Evolutionary conservation across 2,329 filamentous ascomycete species (phyloP), one percentile per base, ranked within the genome.

Genomic region (Xylaria sp.): DNA sequence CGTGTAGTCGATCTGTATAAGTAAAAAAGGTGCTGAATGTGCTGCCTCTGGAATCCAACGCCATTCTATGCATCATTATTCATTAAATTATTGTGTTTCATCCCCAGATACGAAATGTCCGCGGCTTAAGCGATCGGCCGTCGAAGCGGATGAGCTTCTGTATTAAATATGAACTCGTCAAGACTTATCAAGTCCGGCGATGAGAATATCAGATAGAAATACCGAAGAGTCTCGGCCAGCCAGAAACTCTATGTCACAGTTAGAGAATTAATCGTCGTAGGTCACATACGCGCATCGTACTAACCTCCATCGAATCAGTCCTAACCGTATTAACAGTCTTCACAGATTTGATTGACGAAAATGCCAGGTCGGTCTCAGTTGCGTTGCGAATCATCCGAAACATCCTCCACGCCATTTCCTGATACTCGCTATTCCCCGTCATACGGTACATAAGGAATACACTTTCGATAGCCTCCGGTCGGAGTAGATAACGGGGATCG

Each of bases 191-290:
- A 67, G 25, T 81, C 78, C 2, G 84, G 82, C 33, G 87, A 82
- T 52, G 81, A 83, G 55, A 73, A 72, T 45, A 69, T 65, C 15
- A 72, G 35, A 55, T 72, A 72, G 31, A 71, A 67, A 50, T 73
- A 73, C 43, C 89, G 89, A 60, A 89, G 72, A 25, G 86, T 90
- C 77, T 89, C 87, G 2, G 84, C 85, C 69, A 87, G 78, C 84
- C 87, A 89, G 69, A 88, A 89, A 59, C 82, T 86, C 79, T 92
- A 83, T 75, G 37, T 9, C 5, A 17, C n/a, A 8, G n/a, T 57
- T 37, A 47, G 61, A 65, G 84, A 84, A 71, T 83, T 82, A 71
- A 87, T 79, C 5, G 38, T 52, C 9, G 45, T n/a, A 37, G n/a
- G 8, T 14, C 1, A 17, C 9, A 4, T 21, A 35, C 38, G 21